These are phyloP conservation scores for Ophiostoma fasciatum DNA, from an alignment of 2,329 filamentous ascomycete species.

Conservation along the genomic window DNA sequence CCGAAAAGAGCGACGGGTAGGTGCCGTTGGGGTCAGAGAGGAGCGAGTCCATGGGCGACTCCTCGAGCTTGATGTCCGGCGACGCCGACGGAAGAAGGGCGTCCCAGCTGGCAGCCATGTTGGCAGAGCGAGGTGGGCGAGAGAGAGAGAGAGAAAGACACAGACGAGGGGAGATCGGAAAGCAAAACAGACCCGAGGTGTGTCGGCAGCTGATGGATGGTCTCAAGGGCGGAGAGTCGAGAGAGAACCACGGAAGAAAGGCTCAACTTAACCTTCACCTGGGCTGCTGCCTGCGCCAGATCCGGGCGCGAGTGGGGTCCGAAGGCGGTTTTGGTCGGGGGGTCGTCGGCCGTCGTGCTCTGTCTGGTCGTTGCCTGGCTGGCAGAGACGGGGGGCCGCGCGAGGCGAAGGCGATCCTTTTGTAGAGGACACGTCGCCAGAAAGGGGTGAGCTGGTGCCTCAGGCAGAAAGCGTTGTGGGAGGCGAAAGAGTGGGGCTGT, in stretches of 20 bases:
- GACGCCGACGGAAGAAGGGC: constrained; percentile 16
- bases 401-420: constrained; percentile 5
- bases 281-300: constrained; percentile 8
- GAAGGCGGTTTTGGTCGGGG: constrained; percentile 7
- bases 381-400: not conserved
- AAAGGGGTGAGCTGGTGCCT: constrained; percentile 5
- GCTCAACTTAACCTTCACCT: too few relatives aligned
- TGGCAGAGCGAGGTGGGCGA: not conserved
- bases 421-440: constrained; percentile 14
- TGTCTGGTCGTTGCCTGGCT: too few relatives aligned
- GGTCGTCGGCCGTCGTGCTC: too few relatives aligned
- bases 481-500: not conserved
- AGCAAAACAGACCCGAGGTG: too few relatives aligned
- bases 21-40: constrained; percentile 26
- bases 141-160: not conserved
- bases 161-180: too few relatives aligned
- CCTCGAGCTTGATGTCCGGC: constrained; percentile 35
- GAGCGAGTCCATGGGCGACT: constrained; percentile 39
- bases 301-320: not conserved
- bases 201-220: too few relatives aligned
- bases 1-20: constrained; percentile 17
- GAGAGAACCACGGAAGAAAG: too few relatives aligned
- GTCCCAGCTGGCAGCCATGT: constrained; percentile 7
- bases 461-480: constrained; percentile 7
- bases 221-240: too few relatives aligned